These are phyloP conservation scores for Salvia hispanica DNA, from an alignment of 257 asterid genomes.

Conservation along the genomic window DNA sequence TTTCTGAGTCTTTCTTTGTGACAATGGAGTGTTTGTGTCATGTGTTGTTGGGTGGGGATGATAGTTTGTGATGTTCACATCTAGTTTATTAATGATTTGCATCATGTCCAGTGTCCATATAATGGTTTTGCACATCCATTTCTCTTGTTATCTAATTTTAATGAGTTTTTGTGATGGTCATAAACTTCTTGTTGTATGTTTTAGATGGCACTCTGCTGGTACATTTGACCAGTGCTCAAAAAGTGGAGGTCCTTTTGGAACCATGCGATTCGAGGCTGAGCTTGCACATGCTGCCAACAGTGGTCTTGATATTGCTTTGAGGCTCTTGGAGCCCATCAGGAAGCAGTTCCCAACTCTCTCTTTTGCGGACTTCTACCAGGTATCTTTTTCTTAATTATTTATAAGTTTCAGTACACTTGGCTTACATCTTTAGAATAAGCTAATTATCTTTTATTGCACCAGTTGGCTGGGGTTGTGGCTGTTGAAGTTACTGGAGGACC, in stretches of 20 bases:
- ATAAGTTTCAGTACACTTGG: not conserved
- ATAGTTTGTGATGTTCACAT: not conserved
- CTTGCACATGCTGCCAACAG: conserved; percentile 71
- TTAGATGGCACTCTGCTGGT: conserved; percentile 96
- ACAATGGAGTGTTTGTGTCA: not conserved
- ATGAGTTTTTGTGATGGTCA: conserved; percentile 3
- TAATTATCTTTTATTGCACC: not conserved
- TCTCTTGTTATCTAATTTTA: not conserved
- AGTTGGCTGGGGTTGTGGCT: conserved; percentile 93
- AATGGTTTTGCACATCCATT: not conserved
- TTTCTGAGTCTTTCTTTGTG: not conserved
- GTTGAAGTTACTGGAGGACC: conserved; percentile 93
- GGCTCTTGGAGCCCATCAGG: conserved; percentile 71
- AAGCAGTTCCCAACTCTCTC: conserved; percentile 71
- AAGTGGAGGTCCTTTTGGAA: conserved; percentile 93
- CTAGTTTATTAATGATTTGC: not conserved
- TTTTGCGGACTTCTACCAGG: conserved; percentile 77
- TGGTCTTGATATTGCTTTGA: conserved; percentile 66
- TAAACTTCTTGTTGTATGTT: conserved; percentile 33
- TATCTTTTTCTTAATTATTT: conserved; percentile 9
- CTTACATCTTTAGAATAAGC: too few relatives aligned
- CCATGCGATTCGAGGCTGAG: conserved; percentile 73
- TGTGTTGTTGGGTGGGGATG: not conserved
- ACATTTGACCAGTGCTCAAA: conserved; percentile 57
- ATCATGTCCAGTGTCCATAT: not conserved